These are phyloP conservation scores for Heracleum sosnowskyi DNA, from an alignment of 129 eudicot species.

Conservation along the genomic window DNA sequence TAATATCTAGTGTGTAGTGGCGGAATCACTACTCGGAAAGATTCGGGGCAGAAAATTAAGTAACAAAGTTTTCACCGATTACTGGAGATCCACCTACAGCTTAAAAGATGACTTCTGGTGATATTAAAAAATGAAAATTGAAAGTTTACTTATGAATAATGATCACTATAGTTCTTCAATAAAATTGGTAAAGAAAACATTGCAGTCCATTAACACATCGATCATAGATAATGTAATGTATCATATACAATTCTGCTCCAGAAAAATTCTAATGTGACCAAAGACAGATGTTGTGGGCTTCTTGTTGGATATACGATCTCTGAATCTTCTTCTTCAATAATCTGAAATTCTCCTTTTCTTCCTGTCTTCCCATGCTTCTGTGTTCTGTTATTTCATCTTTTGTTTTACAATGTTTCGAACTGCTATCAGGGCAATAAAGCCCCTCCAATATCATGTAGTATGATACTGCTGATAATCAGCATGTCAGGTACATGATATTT, in stretches of 20 bases:
- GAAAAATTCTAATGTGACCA: background rate
- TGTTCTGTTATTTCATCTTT: too few species aligned
- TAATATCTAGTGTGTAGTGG: too few species aligned
- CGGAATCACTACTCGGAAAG: too few species aligned
- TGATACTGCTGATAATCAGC: too few species aligned
- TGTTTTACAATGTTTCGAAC: background rate
- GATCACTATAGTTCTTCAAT: background rate
- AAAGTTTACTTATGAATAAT: background rate
- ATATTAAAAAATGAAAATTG: too few species aligned
- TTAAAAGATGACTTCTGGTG: too few species aligned
- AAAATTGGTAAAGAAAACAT: too few species aligned
- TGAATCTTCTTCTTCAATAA: conserved; percentile 3
- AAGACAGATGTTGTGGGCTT: background rate
- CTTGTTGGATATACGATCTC: background rate
- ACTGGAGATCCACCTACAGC: too few species aligned
- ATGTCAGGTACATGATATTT: too few species aligned
- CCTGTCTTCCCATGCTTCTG: too few species aligned
- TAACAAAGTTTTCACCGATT: too few species aligned
- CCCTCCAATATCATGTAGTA: conserved; percentile 23
- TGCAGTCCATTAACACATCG: background rate
- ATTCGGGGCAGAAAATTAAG: too few species aligned
- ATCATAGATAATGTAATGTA: background rate
- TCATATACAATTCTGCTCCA: background rate
- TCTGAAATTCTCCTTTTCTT: background rate
- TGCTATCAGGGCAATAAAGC: background rate